A percentile compares a stretch with the other conserved stretches of the same genome.
These are phyloP conservation scores for Stylonectria norvegica DNA, from an alignment of 2,329 filamentous ascomycete species.

Conservation along the genomic window DNA sequence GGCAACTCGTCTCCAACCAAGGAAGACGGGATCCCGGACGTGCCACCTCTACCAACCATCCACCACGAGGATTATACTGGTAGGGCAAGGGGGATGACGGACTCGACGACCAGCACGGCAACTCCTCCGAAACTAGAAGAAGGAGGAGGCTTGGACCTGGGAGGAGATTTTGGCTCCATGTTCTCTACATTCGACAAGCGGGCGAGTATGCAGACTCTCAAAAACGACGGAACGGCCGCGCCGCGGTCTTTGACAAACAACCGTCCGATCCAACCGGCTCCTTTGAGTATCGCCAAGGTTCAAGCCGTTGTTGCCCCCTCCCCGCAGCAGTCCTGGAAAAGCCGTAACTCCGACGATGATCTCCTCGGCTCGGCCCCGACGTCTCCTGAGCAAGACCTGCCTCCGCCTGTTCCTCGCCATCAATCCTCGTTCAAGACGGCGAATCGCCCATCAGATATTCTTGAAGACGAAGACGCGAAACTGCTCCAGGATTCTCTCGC, in stretches of 20 bases:
- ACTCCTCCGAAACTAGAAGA: conserved; percentile 49
- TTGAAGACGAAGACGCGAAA: conserved; percentile 52
- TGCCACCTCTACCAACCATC: conserved; percentile 38
- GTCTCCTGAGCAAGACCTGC: conserved; percentile 37
- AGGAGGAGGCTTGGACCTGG: conserved; percentile 47
- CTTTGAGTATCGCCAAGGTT: conserved; percentile 46
- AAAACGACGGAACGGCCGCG: conserved; percentile 37
- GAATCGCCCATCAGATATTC: conserved; percentile 35
- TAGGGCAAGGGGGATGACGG: conserved; percentile 49
- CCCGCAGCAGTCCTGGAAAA: conserved; percentile 49
- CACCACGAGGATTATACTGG: conserved; percentile 31
- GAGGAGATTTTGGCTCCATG: conserved; percentile 57
- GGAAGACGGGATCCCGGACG: conserved; percentile 31
- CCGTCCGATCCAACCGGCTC: conserved; percentile 41
- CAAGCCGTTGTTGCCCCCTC: conserved; percentile 44
- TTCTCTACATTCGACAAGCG: conserved; percentile 55
- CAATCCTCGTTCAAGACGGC: conserved; percentile 31
- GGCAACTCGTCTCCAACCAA: conserved; percentile 26
- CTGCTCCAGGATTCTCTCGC: conserved; percentile 51
- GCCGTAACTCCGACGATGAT: conserved; percentile 46
- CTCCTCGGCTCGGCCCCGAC: conserved; percentile 40
- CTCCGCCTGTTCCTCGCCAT: conserved; percentile 41
- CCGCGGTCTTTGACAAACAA: conserved; percentile 46
- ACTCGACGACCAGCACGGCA: conserved; percentile 52
- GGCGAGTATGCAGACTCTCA: conserved; percentile 47